These are phyloP conservation scores for Aureobasidium sp. DNA, from an alignment of 2,329 filamentous ascomycete genomes.

Conservation along the genomic window DNA sequence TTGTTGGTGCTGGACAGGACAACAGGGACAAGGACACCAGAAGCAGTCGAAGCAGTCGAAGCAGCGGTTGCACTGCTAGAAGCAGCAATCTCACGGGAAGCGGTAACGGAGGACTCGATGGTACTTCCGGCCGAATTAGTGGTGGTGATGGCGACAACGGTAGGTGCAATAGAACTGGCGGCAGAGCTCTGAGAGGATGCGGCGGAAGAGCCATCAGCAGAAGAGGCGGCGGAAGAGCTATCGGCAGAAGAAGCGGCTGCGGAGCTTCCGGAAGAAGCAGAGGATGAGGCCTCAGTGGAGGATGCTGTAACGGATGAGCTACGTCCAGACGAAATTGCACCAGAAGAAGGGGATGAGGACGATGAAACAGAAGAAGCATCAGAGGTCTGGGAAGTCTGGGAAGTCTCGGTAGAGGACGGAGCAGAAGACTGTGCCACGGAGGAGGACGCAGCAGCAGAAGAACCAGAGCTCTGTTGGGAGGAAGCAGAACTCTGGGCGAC, in stretches of 20 bases:
- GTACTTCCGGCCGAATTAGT: conserved; percentile 19
- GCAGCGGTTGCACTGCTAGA: conserved; percentile 16
- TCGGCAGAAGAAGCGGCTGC: conserved; percentile 2
- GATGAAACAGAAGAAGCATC: conserved; percentile 11
- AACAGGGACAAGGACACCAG: conserved; percentile 32
- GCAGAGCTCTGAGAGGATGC: conserved; percentile 6
- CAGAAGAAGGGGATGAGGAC: conserved; percentile 12
- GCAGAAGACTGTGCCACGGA: conserved; percentile 4
- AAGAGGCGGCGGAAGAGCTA: background rate
- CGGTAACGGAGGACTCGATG: conserved; percentile 15
- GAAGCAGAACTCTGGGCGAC: conserved; percentile 16
- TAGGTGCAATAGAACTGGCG: conserved; percentile 11
- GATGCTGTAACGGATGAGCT: conserved; percentile 9
- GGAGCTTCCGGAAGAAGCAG: conserved; percentile 1
- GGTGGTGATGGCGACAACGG: conserved; percentile 20
- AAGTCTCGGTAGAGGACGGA: background rate
- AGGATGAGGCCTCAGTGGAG: background rate
- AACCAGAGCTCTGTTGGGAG: background rate
- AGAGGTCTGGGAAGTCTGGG: conserved; percentile 12
- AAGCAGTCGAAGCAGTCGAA: conserved; percentile 15
- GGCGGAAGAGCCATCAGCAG: background rate
- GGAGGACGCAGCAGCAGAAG: conserved; percentile 9
- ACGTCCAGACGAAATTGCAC: conserved; percentile 11
- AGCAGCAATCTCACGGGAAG: conserved; percentile 10
- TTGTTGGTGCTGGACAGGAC: conserved; percentile 30